Base-by-base conservation (phyloP, 1,284 basidiomycete genomes). In the Ceratobasidium sp. region DNA sequence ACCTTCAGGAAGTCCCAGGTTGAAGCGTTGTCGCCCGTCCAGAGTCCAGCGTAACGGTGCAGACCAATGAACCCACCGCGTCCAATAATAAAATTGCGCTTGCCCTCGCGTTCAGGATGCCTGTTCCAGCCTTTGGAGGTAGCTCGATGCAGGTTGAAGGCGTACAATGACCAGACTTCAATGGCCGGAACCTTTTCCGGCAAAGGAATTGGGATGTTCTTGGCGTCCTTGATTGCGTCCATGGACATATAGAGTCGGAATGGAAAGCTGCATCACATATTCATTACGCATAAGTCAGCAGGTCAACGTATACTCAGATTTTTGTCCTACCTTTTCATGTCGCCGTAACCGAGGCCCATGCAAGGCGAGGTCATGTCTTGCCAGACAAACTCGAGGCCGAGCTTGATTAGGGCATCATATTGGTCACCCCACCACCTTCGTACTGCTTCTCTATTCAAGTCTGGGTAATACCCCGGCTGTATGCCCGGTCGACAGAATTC, bases 321-420 rank as follows among this genome's bases (percentile, higher is more conserved):
- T n/a, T 10, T 7, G 47, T 20, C 31, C 3, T 23, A 71, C 68
- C 68, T 71, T 60, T 39, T 58, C 76, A 76, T 76, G 51, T 76
- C 76, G 17, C 76, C 76, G 45, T 76, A 76, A 26, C 66, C 54
- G 26, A 58, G 51, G 35, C 66, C 76, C 51, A 76, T 76, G 28
- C 66, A 68, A 58, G 76, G 76, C 3, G 76, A 69, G 28, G 76
- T 76, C 76, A 76, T 76, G 37, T 76, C 76, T 42, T 76, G 76
- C 76, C 76, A 76, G 10, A 76, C 76, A 39, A 76, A 76, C 47
- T 76, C 76, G 31, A 76, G 76, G 8, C 76, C 76, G 15, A 51
- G 33, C 5, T 51, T 49, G 31, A 76, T 63, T 11, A 76, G 58
- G 23, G 71, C 33, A 28, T 76, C 49, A 53, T 76, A 76, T 35